Base-by-base conservation (phyloP, 805 yeast species). In the Saturnispora mendoncae region DNA sequence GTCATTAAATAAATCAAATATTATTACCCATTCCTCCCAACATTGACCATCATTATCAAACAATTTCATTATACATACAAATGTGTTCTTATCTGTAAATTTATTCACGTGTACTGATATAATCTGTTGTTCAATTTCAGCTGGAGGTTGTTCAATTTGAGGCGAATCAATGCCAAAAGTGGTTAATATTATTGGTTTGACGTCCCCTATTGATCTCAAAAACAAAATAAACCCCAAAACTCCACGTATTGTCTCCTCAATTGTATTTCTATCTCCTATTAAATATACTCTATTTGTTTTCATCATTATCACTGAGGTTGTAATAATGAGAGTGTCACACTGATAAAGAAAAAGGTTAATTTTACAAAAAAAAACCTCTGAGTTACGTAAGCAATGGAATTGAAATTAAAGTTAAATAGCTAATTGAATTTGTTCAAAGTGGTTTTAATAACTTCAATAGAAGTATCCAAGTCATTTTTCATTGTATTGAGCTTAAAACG, bases 11-110 rank as follows among this genome's bases (percentile, higher is more conserved):
- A 76, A 62, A 23, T 64, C 66, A 8, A 80, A 62, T 27, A 67
- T 68, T 34, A 84, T 56, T 4, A 64, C 57, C 94, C 94, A 84
- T 18, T 69, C 65, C 54, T 84, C 94, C 87, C 92, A 84, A 48
- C 73, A 62, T 19, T 59, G 56, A 9, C n/a, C 33, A 9, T 28
- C 35, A 13, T 46, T 44, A 33, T 50, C 50, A 15, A 42, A 30
- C 9, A 44, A 43, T 29, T 23, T 43, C 8, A 33, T 4, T 13
- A 32, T 15, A 13, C 29, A n/a, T 4, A 42, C 17, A 37, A n/a
- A 23, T 15, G 26, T 12, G 29, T 23, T 10, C 26, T 23, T 23
- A 7, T 23, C 26, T 7, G 10, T 23, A 23, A 23, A 10, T 7
- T 6, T 7, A 6, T 12, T 17, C 7, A 6, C 4, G 13, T 8